A percentile compares a stretch with the other conserved stretches of the same genome.
phyloP scores from a whole-genome alignment of 495 filamentous ascomycete species.

The Penicillium dipodomyicola region DNA sequence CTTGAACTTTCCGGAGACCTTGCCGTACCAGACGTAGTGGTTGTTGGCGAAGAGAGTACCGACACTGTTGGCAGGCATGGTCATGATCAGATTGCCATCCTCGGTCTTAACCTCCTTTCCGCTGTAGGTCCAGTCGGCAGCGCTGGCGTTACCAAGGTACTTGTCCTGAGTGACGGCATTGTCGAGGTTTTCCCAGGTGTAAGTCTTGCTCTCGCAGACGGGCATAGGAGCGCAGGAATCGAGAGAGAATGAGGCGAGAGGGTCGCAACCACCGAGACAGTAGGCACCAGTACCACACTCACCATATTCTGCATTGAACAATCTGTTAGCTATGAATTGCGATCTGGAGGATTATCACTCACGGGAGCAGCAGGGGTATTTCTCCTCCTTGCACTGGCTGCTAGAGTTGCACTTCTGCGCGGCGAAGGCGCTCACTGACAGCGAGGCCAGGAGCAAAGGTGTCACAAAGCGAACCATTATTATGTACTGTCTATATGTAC shows the following conservation, averaged over 20 bases:
- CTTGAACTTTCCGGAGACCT: slow-evolving; percentile 80
- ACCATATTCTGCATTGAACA: slow-evolving; percentile 92
- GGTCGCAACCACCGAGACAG: slow-evolving; percentile 95
- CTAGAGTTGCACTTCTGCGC: slow-evolving; percentile 51
- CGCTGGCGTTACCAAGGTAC: slow-evolving; percentile 70
- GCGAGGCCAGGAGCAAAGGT: slow-evolving; percentile 34
- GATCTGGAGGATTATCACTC: slow-evolving; percentile 40
- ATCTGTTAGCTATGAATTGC: slow-evolving; percentile 10
- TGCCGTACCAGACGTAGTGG: slow-evolving; percentile 96
- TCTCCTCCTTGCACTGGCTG: slow-evolving; percentile 67
- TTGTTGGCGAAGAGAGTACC: slow-evolving; percentile 83
- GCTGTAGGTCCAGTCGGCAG: slow-evolving; percentile 82
- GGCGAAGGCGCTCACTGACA: slow-evolving; percentile 39
- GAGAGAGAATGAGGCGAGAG: slow-evolving; percentile 71
- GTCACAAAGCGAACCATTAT: slow-evolving; percentile 39
- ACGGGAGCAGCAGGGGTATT: slow-evolving; percentile 88
- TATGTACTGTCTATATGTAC: slow-evolving; percentile 19
- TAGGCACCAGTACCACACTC: slow-evolving; percentile 91
- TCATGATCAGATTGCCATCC: slow-evolving; percentile 66
- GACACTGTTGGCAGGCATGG: slow-evolving; percentile 81
- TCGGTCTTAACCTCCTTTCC: slow-evolving; percentile 67
- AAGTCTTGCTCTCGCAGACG: slow-evolving; percentile 70
- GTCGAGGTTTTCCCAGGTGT: slow-evolving; percentile 64
- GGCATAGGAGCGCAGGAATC: slow-evolving; percentile 86
- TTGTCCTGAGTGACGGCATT: slow-evolving; percentile 19